Evolutionary conservation across 331 rosid genomes (phyloP).

Genomic region (Phaseolus coccineus): DNA sequence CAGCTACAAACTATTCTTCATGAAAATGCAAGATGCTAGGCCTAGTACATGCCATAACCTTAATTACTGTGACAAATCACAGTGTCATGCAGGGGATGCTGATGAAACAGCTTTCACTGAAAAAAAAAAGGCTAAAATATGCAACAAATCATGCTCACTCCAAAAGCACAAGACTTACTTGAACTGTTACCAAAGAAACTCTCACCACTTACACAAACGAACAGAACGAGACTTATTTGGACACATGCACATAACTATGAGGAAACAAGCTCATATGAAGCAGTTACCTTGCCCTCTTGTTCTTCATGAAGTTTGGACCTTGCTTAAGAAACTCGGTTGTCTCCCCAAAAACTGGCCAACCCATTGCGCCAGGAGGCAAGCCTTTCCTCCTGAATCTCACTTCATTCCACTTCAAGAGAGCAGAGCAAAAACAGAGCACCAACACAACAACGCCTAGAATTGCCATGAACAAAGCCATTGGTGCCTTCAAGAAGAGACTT

Average conservation of each 20-base stretch:
- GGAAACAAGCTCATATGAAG: constrained; percentile 18
- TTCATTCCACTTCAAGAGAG: constrained; percentile 79
- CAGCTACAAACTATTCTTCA: background rate
- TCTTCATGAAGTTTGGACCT: constrained; percentile 89
- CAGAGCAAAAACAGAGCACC: constrained; percentile 84
- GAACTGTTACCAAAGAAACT: background rate
- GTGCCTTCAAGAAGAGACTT: constrained; percentile 45
- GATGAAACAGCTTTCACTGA: constrained; percentile 23
- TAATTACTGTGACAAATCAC: constrained; percentile 27
- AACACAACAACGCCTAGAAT: constrained; percentile 51
- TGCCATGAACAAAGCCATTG: constrained; percentile 72
- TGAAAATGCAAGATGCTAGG: constrained; percentile 40
- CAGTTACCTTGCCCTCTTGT: constrained; percentile 82
- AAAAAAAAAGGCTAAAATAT: background rate
- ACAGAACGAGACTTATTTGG: constrained; percentile 30
- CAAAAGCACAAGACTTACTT: background rate
- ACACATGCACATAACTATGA: constrained; percentile 17
- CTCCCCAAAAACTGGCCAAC: constrained; percentile 96
- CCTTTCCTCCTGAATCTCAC: constrained; percentile 70
- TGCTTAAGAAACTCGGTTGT: constrained; percentile 94
- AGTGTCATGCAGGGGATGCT: constrained; percentile 40
- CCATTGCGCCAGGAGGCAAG: constrained; percentile 95
- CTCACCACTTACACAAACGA: constrained; percentile 27
- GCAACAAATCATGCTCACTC: background rate
- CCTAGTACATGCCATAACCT: constrained; percentile 20